These are phyloP conservation scores for Hirsutella rhossiliensis DNA, from an alignment of 2,329 filamentous ascomycete genomes.

Conservation along the genomic window DNA sequence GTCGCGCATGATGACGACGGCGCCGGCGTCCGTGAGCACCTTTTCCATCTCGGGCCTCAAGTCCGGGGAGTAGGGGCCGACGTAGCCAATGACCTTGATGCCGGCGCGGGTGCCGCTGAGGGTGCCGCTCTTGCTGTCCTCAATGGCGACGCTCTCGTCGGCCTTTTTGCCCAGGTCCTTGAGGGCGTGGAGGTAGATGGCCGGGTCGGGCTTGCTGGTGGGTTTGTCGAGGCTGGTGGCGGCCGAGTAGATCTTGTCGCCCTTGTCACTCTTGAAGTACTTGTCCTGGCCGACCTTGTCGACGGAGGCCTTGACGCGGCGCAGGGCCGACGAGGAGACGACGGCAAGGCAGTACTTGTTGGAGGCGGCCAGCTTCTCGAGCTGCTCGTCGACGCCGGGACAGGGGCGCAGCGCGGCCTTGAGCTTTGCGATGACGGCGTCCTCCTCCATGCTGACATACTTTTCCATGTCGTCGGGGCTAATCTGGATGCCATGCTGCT, in stretches of 20 bases:
- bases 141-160: constrained; percentile 65
- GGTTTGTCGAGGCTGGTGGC: constrained; percentile 66
- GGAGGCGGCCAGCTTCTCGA: constrained; percentile 48
- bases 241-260: constrained; percentile 67
- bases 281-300: constrained; percentile 68
- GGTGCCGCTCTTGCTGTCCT: constrained; percentile 81
- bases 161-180: constrained; percentile 60
- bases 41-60: constrained; percentile 55
- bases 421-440: constrained; percentile 73
- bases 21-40: constrained; percentile 47
- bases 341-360: constrained; percentile 65
- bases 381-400: constrained; percentile 52
- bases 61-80: constrained; percentile 58
- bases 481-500: constrained; percentile 65
- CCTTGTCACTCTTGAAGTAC: constrained; percentile 62
- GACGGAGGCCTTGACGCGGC: constrained; percentile 65
- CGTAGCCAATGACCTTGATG: constrained; percentile 75
- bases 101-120: constrained; percentile 61
- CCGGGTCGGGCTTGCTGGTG: constrained; percentile 85
- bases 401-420: constrained; percentile 56
- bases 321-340: constrained; percentile 68
- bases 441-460: constrained; percentile 69
- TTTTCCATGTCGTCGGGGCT: constrained; percentile 53
- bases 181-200: constrained; percentile 73
- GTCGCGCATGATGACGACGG: constrained; percentile 47